Percentiles rank a stretch among this genome's conserved stretches.
Conservation (phyloP, 768 basidiomycete species). For the Rickenella mellea region DNA sequence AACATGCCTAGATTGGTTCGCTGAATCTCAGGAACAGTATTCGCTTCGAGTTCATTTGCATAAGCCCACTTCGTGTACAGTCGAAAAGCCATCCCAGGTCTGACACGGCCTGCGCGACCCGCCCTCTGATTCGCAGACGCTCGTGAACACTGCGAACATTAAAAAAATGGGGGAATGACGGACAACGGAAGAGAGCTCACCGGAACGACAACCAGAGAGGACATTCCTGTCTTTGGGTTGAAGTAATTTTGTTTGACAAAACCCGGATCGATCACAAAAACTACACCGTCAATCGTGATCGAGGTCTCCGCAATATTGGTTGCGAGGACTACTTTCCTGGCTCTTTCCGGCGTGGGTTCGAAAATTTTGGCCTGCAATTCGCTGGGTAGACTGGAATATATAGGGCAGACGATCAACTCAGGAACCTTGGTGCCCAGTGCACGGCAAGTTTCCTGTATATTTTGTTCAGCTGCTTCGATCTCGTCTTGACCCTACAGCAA, state of each 20-base stretch:
- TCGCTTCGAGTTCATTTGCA: conserved; percentile 89
- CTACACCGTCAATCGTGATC: conserved; percentile 98
- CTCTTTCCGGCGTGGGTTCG: conserved; percentile 96
- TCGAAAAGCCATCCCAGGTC: conserved; percentile 97
- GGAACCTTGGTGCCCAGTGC: conserved; percentile 93
- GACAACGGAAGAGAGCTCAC: conserved; percentile 35
- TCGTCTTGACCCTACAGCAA: conserved; percentile 87
- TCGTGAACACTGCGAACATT: conserved; percentile 66
- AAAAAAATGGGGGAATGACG: neutral
- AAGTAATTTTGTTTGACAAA: conserved; percentile 99
- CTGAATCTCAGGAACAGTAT: conserved; percentile 97
- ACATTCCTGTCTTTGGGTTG: conserved; percentile 98
- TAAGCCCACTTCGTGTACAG: conserved; percentile 99
- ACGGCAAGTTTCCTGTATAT: conserved; percentile 88
- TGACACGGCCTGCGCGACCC: conserved; percentile 94
- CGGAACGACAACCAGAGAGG: conserved; percentile 89
- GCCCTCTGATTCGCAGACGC: conserved; percentile 97
- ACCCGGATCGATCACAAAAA: conserved; percentile 98
- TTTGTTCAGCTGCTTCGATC: conserved; percentile 96
- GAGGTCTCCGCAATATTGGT: conserved; percentile 99
- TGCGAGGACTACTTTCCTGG: conserved; percentile 94
- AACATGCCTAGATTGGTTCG: conserved; percentile 98
- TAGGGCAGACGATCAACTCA: conserved; percentile 92
- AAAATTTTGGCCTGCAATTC: conserved; percentile 99
- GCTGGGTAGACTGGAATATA: conserved; percentile 95